A percentile compares a stretch with the other conserved stretches of the same genome.
These are phyloP conservation scores for Chenopodium quinoa DNA, from an alignment of 148 eudicot genomes.

Conservation along the genomic window DNA sequence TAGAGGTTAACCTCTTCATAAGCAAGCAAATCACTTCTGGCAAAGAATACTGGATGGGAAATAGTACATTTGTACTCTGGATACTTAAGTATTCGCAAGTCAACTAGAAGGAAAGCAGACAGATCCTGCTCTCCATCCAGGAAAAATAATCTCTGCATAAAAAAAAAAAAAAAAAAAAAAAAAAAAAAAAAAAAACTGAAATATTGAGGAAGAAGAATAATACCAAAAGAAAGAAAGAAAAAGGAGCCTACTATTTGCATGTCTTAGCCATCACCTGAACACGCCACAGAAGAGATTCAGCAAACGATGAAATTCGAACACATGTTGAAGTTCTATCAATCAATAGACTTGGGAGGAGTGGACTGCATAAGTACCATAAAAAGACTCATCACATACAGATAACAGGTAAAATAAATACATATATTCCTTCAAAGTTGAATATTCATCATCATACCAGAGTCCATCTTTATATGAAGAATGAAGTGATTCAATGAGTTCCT, in stretches of 20 bases:
- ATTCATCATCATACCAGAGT: constrained; percentile 46
- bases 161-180: neutral
- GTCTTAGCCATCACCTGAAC: constrained; percentile 54
- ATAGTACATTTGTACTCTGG: constrained; percentile 70
- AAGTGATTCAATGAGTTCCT: constrained; percentile 58
- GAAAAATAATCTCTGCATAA: constrained; percentile 83
- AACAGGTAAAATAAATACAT: neutral
- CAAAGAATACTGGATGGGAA: constrained; percentile 48
- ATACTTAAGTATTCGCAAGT: constrained; percentile 77
- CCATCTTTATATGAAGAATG: constrained; percentile 52
- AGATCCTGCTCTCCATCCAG: constrained; percentile 83
- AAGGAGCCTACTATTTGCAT: neutral
- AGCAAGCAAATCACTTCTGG: constrained; percentile 61
- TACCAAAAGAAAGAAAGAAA: neutral
- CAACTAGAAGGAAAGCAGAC: constrained; percentile 79
- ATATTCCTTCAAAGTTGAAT: neutral
- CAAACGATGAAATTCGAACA: constrained; percentile 53
- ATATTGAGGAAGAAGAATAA: constrained; percentile 14
- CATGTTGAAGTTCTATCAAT: constrained; percentile 58
- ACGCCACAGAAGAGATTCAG: constrained; percentile 89
- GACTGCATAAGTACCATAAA: constrained; percentile 43
- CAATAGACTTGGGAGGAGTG: constrained; percentile 42
- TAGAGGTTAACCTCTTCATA: constrained; percentile 76
- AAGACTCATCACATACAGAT: neutral
- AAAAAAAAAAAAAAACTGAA: constrained; percentile 1